Conservation (phyloP, 768 basidiomycete species). For the Suillus occidentalis region DNA sequence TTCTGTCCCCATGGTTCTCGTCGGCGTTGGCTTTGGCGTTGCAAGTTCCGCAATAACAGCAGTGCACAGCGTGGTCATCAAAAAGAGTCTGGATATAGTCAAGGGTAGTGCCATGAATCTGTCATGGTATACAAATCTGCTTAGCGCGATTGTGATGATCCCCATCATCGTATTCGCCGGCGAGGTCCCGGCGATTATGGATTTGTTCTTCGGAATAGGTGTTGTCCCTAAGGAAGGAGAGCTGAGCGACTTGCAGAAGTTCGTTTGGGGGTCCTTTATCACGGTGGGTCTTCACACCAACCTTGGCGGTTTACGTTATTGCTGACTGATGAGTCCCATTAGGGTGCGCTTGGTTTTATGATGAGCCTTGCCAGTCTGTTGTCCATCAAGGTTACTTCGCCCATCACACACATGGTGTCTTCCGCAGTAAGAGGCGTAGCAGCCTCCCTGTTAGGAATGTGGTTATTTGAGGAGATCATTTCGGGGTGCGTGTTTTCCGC, state of each 20-base stretch:
- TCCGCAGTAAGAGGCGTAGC: slow-evolving; percentile 94
- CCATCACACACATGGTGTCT: slow-evolving; percentile 97
- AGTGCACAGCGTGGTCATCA: slow-evolving; percentile 92
- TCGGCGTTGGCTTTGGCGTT: slow-evolving; percentile 82
- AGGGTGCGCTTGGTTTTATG: slow-evolving; percentile 89
- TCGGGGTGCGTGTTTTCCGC: slow-evolving; percentile 54
- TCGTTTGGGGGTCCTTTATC: slow-evolving; percentile 76
- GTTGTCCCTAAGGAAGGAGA: slow-evolving; percentile 37
- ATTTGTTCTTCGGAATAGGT: slow-evolving; percentile 56
- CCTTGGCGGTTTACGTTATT: neutral
- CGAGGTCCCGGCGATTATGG: slow-evolving; percentile 64
- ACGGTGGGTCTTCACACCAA: slow-evolving; percentile 50
- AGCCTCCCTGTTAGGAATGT: slow-evolving; percentile 80
- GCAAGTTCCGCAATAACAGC: slow-evolving; percentile 85
- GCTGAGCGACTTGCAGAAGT: slow-evolving; percentile 56
- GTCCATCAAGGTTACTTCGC: slow-evolving; percentile 96
- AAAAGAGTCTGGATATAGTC: slow-evolving; percentile 77
- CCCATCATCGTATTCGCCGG: slow-evolving; percentile 77
- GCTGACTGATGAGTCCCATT: slow-evolving; percentile 6
- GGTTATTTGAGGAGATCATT: slow-evolving; percentile 79
- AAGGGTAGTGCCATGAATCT: slow-evolving; percentile 82
- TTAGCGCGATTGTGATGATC: slow-evolving; percentile 69
- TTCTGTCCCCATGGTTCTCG: slow-evolving; percentile 50
- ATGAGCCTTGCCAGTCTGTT: slow-evolving; percentile 93
- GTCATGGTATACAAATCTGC: slow-evolving; percentile 89